Base-by-base conservation (phyloP, 164 flowering plant species). In the Berberis vulgaris region DNA sequence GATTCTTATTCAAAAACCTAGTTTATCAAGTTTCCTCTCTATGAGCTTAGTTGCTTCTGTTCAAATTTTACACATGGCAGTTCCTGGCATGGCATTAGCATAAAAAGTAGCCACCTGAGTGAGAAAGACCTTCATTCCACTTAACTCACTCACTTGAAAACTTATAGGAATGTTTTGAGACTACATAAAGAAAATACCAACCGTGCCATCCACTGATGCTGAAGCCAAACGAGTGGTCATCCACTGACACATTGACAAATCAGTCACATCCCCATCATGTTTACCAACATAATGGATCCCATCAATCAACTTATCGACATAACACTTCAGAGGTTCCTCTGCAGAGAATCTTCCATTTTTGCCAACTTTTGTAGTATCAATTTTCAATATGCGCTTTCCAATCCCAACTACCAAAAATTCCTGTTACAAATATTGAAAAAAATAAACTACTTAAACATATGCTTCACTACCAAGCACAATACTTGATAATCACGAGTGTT, bases 171-270 rank as follows among this genome's bases (percentile, higher is more conserved):
- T 26, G 26, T 26, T 26, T 26, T 26, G 26, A 26, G 26, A 26
- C 26, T 26, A 26, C 26, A 26, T 26, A 26, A 26, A 26, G 26
- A 26, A 52, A 26, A 26, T 11, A 86, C 96, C 69, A 50, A 94
- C 99, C 86, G 88, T 82, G 74, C 99, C 97, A 86, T 91, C 99
- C 45, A 72, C 72, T 43, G 97, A 94, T 58, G 97, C 88, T 60
- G 99, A 91, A 68, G 81, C 97, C 72, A 91, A 76, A 43, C 96
- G 94, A 38, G 89, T 82, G 2, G 85, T 86, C 95, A 89, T 91
- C 99, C 97, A 91, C 50, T 91, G 96, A 72, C 97, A 87, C 89
- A 91, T 87, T 11, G 99, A 94, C 68, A 94, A 69, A 74, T 94
- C 97, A 50, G 96, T 91, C 54, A 94, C 89, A 74, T 86, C 96